Percentiles rank a stretch among this genome's conserved stretches.
phyloP scores from a whole-genome alignment of 768 basidiomycete species.

The Austroboletus festivus region DNA sequence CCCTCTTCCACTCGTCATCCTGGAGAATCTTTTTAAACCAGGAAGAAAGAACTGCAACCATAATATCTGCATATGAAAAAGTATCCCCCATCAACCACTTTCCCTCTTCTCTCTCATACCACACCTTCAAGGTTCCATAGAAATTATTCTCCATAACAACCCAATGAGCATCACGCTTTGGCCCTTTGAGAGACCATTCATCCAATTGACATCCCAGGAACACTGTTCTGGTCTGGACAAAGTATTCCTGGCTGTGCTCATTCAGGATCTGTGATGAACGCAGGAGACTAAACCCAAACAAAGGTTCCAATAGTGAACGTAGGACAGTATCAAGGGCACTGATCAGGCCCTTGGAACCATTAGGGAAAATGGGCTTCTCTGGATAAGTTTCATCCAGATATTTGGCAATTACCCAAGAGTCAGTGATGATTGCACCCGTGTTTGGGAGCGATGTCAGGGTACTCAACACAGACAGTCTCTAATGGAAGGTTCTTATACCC shows the following conservation, averaged over 20 bases:
- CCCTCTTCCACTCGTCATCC: conserved; percentile 26
- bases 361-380: conserved; percentile 28
- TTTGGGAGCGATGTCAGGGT: conserved; percentile 30
- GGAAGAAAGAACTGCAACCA: conserved; percentile 15
- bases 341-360: conserved; percentile 6
- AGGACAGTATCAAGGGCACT: background rate
- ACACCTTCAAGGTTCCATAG: background rate
- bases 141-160: background rate
- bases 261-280: background rate
- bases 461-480: conserved; percentile 35
- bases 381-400: conserved; percentile 38
- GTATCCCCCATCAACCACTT: conserved; percentile 31
- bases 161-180: background rate
- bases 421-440: conserved; percentile 26
- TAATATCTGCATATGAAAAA: conserved; percentile 32
- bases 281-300: background rate
- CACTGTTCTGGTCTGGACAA: background rate
- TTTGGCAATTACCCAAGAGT: conserved; percentile 32
- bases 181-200: background rate
- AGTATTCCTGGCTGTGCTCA: background rate
- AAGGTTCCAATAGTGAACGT: background rate
- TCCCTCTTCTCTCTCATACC: conserved; percentile 8
- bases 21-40: conserved; percentile 20
- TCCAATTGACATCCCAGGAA: background rate
- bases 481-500: conserved; percentile 34